These are phyloP conservation scores for Letharia lupina DNA, from an alignment of 495 filamentous ascomycete species.

Conservation along the genomic window DNA sequence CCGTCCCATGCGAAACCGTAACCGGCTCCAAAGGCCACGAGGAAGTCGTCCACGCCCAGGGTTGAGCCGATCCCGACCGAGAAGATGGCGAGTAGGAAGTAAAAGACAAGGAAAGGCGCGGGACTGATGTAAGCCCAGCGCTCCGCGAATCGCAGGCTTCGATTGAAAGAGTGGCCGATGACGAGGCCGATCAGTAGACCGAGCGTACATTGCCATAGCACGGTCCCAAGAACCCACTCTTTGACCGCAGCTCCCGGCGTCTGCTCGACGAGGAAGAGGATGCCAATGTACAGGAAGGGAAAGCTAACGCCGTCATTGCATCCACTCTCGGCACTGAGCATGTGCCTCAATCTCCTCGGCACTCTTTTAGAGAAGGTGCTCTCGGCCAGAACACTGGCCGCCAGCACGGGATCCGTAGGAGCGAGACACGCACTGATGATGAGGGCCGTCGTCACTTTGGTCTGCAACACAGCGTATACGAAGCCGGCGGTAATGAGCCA, in stretches of 20 bases:
- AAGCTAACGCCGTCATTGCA: slow-evolving; percentile 43
- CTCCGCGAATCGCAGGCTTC: slow-evolving; percentile 33
- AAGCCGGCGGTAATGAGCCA: slow-evolving; percentile 41
- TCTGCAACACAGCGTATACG: slow-evolving; percentile 33
- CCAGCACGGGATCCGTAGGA: slow-evolving; percentile 44
- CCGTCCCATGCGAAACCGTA: slow-evolving; percentile 42
- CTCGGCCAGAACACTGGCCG: slow-evolving; percentile 39
- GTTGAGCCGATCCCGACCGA: slow-evolving; percentile 38
- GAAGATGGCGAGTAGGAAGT: slow-evolving; percentile 42
- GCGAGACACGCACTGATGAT: slow-evolving; percentile 43
- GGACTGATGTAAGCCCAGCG: slow-evolving; percentile 31
- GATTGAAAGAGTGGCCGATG: slow-evolving; percentile 35
- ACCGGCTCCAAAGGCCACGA: slow-evolving; percentile 44
- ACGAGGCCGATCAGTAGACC: slow-evolving; percentile 35
- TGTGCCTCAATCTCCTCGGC: slow-evolving; percentile 36
- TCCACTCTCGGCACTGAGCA: slow-evolving; percentile 42
- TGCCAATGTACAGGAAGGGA: slow-evolving; percentile 42
- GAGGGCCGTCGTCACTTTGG: slow-evolving; percentile 32
- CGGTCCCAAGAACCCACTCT: slow-evolving; percentile 40
- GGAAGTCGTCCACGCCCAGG: slow-evolving; percentile 43
- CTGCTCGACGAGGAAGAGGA: slow-evolving; percentile 30
- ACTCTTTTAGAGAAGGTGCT: slow-evolving; percentile 38
- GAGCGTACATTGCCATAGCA: slow-evolving; percentile 42
- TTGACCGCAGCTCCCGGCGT: slow-evolving; percentile 30
- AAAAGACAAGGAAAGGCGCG: slow-evolving; percentile 41